Evolutionary conservation across 148 eudicot species (phyloP), one percentile per base, ranked within the genome.

Genomic region (Silene conica): DNA sequence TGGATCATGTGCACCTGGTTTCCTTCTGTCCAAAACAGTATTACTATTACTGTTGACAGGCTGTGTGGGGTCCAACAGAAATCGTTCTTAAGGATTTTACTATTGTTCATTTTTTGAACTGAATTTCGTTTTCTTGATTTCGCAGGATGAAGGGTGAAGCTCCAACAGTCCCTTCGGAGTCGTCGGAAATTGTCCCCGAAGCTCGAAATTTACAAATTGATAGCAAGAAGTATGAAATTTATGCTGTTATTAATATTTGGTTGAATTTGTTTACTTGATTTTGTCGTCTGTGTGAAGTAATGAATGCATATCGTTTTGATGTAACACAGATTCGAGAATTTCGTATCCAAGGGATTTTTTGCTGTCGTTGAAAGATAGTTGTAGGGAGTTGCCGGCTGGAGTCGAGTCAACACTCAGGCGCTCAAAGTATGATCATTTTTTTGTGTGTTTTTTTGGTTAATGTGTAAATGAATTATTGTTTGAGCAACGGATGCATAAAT

Each of bases 361-460:
- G 78, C 13, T 79, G 67, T 79, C 78, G 23, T 41, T 79, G 34
- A 69, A 71, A 12, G 72, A 74, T 26, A 20, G 16, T 45, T 55
- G 75, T 34, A 63, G 64, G 67, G 61, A 62, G 23, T 70, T 79
- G 50, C 82, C 82, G 63, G 3, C 21, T 63, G 75, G 41, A 41
- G 23, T 70, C 65, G 58, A 71, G 50, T 79, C 82, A 18, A 45
- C 19, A 56, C 63, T 79, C 3, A 74, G 82, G 82, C 74, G 19
- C n/a, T n/a, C n/a, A 79, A 64, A 25, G 38, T 41, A 3, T 22
- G 61, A 12, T 5, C 0, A 50, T 26, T 60, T 0, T 6, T 21
- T 61, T n/a, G n/a, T 4, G 3, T 20, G 46, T 11, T 59, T 67
- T 57, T 22, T n/a, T n/a, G n/a, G 22, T 23, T n/a, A 2, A 26